Evolutionary conservation across 371 early-diverging fungal species (phyloP).

Genomic region (Mucor piriformis): DNA sequence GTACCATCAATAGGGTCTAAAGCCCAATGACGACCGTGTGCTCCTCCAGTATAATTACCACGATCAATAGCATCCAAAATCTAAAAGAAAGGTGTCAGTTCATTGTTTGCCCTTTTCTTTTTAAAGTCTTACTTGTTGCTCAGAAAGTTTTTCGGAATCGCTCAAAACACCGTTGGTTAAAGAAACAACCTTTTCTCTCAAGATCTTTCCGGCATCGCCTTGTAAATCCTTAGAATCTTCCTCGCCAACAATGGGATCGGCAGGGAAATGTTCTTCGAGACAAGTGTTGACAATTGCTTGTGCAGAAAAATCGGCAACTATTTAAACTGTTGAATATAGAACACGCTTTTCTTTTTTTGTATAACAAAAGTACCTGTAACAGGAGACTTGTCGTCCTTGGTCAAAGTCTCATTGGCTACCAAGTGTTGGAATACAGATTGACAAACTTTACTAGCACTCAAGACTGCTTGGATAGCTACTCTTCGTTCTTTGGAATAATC

Average conservation of each 20-base stretch:
- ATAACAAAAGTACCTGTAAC: conserved; percentile 74
- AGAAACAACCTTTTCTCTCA: conserved; percentile 78
- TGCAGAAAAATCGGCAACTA: conserved; percentile 94
- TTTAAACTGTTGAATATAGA: not conserved
- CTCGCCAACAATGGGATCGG: conserved; percentile 92
- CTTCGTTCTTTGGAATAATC: conserved; percentile 71
- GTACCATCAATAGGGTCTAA: conserved; percentile 97
- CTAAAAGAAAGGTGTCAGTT: conserved; percentile 35
- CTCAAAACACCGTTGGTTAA: conserved; percentile 75
- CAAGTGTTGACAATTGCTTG: conserved; percentile 94
- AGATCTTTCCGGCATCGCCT: conserved; percentile 64
- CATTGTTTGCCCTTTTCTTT: not conserved
- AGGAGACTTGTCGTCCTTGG: conserved; percentile 93
- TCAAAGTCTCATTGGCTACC: conserved; percentile 77
- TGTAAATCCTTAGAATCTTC: conserved; percentile 88
- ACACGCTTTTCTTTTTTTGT: not conserved
- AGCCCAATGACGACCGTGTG: conserved; percentile 90
- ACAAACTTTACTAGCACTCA: conserved; percentile 83
- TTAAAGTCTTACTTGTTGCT: conserved; percentile 62
- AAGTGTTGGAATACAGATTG: conserved; percentile 81
- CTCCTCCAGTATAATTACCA: conserved; percentile 85
- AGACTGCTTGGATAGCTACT: conserved; percentile 89
- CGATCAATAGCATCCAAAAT: conserved; percentile 85
- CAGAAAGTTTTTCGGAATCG: conserved; percentile 54
- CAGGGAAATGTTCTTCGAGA: conserved; percentile 75